phyloP scores from a whole-genome alignment of 2,329 filamentous ascomycete species.

The Alternaria sp. region DNA sequence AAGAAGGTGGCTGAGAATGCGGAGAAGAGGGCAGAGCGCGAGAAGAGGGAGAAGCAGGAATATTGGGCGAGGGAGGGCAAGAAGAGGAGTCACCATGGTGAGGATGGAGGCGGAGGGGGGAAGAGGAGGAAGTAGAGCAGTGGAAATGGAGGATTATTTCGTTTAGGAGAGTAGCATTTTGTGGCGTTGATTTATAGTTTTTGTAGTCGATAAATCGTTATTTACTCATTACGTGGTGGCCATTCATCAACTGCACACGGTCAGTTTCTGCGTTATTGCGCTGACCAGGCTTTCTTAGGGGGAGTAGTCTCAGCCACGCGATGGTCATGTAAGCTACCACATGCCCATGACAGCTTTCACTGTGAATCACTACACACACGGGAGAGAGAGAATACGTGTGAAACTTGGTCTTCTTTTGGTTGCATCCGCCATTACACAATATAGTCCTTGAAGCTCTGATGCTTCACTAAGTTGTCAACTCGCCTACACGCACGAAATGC shows the following conservation, averaged over 20 bases:
- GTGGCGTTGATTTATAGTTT: background rate
- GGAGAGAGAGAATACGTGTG: background rate
- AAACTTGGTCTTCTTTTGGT: slow-evolving; percentile 6
- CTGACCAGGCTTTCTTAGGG: background rate
- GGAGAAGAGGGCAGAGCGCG: slow-evolving; percentile 84
- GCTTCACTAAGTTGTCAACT: background rate
- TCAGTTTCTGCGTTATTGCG: background rate
- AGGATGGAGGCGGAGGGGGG: slow-evolving; percentile 52
- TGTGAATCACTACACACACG: background rate
- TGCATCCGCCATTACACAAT: slow-evolving; percentile 10
- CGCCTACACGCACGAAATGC: background rate
- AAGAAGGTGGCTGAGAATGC: slow-evolving; percentile 82
- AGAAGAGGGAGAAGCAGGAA: slow-evolving; percentile 91
- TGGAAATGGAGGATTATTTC: background rate
- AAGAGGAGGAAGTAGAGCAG: slow-evolving; percentile 41
- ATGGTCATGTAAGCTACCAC: too few relatives aligned
- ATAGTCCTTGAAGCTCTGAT: background rate
- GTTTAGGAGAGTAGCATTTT: slow-evolving; percentile 1
- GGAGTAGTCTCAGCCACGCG: too few relatives aligned
- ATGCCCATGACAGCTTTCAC: too few relatives aligned
- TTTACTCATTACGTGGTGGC: background rate
- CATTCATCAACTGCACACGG: background rate
- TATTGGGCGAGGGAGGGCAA: slow-evolving; percentile 92
- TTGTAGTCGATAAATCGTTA: background rate
- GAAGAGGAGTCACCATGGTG: slow-evolving; percentile 66